Evolutionary conservation across 345 rosid genomes (phyloP).

Genomic region (Rhizophora mangle): DNA sequence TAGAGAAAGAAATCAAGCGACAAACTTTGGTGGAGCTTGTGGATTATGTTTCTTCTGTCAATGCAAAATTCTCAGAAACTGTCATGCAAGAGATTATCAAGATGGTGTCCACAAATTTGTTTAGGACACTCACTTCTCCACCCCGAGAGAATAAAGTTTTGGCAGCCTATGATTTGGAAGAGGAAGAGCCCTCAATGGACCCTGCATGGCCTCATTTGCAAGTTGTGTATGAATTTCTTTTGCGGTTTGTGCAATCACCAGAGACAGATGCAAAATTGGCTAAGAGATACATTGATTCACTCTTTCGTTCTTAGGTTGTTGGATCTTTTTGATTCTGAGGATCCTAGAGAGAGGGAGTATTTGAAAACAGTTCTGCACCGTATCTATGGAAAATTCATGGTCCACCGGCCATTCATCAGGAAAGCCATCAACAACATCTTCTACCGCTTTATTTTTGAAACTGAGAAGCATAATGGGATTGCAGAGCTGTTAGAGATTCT

Average conservation of each 20-base stretch:
- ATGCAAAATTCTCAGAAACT: not conserved
- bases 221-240: constrained; percentile 69
- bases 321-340: constrained; percentile 84
- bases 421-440: constrained; percentile 79
- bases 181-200: constrained; percentile 75
- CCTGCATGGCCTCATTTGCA: constrained; percentile 88
- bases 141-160: constrained; percentile 59
- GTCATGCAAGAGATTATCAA: constrained; percentile 4
- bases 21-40: constrained; percentile 10
- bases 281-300: constrained; percentile 71
- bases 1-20: constrained; percentile 4
- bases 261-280: constrained; percentile 87
- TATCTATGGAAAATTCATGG: constrained; percentile 86
- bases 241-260: constrained; percentile 72
- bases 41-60: constrained; percentile 7
- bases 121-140: constrained; percentile 46
- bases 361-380: constrained; percentile 76
- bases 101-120: constrained; percentile 9
- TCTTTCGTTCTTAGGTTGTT: constrained; percentile 70
- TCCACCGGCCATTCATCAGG: constrained; percentile 80
- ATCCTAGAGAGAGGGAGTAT: constrained; percentile 80
- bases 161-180: constrained; percentile 73
- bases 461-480: constrained; percentile 82
- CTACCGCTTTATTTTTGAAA: constrained; percentile 72
- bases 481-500: constrained; percentile 78